Base-by-base conservation (phyloP, 768 basidiomycete genomes). In the Suillus sp. region DNA sequence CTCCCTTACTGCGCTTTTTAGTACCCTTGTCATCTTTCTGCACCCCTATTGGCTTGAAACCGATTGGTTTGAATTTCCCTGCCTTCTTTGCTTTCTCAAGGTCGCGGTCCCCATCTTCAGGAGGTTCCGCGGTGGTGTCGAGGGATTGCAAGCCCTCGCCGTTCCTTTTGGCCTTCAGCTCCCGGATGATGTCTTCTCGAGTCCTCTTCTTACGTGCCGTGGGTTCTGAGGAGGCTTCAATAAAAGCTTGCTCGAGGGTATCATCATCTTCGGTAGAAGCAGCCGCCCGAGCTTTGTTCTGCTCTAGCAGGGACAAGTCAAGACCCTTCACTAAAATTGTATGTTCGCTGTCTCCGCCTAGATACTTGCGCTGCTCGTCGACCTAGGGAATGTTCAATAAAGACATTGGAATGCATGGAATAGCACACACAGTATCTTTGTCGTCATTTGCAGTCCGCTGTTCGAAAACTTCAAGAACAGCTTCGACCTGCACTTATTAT, bases 241-340 rank as follows among this genome's bases (percentile, higher is more conserved):
- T 68, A 73, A 91, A 92, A 0, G 86, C 90, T 64, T 86, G 82
- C 71, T 98, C 96, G 32, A 95, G 86, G 2, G 85, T 82, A 14
- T 92, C 92, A 64, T 96, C 93, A 67, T 92, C 90, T 54, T 88
- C 88, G 4, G 81, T 79, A 16, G 84, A 78, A n/a, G 79, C 74
- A 3, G 80, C 77, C 1, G 78, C 80, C 43, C 88, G 86, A 3
- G 90, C 89, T 75, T 88, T 94, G 66, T 91, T 88, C 68, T 93
- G 91, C 70, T 93, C 91, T 18, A 97, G 80, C 8, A 97, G 83
- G 0, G 93, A 90, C 67, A 90, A 83, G 71, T 98, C 96, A 53
- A 98, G 86, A 32, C 93, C 93, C 71, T 95, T 96, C 47, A 95
- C 92, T 13, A 95, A 85, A 62, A 95, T 84, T 13, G 92, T 88